Evolutionary conservation across 495 filamentous ascomycete genomes (phyloP), one percentile per base, ranked within the genome.

Genomic region (Daldinia loculata): DNA sequence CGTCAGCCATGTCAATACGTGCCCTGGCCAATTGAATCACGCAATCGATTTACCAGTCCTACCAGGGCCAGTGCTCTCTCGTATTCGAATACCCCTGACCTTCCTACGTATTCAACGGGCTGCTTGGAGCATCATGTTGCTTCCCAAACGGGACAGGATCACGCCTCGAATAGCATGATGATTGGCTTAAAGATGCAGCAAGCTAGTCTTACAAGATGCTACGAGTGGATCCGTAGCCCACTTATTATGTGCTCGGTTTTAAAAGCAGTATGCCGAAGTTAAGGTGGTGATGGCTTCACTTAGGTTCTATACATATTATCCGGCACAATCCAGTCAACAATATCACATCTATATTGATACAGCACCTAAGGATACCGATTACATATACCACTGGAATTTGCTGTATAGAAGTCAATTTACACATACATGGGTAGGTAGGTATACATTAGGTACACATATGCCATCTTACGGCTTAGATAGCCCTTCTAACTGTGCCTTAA

Each of bases 401-500:
- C 19, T 24, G 11, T 9, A 12, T 11, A 48, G 19, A 22, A 24
- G 17, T 9, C 17, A 48, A 48, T 22, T 22, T 48, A 24, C 9
- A 48, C 8, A 48, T 48, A 48, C 32, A 39, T 38, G 8, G 1
- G 3, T 24, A 26, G 4, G 7, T 30, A 53, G n/a, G 8, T 19
- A 3, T 32, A 56, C 53, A 48, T 24, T 24, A 45, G 6, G 5
- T 41, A 41, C 43, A 60, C 32, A 32, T 22, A 59, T 50, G 15
- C n/a, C 32, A 29, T 17, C 17, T 43, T 62, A 9, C 38, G 56
- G 26, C 26, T 66, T 63, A 19, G 61, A 78, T 57, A 87, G 34
- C 0, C 87, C 89, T 66, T 84, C 84, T 69, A 93, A 84, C 41
- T 85, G 70, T 0, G 84, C 91, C 78, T 91, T 91, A 48, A 94